Evolutionary conservation across 441 rosid genomes (phyloP).

Genomic region (Populus hybrid): DNA sequence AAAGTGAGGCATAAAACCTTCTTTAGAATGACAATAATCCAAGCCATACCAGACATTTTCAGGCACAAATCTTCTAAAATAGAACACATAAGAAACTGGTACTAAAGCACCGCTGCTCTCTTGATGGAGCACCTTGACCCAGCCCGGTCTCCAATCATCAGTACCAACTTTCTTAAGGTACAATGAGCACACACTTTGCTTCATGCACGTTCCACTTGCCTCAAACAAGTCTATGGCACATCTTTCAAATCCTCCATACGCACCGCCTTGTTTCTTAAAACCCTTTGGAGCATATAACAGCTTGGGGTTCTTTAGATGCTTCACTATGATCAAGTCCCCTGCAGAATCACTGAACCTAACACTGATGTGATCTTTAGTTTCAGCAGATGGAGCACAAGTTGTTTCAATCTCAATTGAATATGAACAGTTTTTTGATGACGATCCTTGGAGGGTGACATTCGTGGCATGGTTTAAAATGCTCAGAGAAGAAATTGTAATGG

Average conservation of each 20-base stretch:
- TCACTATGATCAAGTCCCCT: slow-evolving; percentile 14
- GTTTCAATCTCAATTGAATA: slow-evolving; percentile 5
- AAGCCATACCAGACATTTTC: slow-evolving; percentile 22
- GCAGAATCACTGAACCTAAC: slow-evolving; percentile 18
- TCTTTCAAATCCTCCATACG: slow-evolving; percentile 9
- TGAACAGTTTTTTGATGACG: neutral
- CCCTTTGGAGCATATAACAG: slow-evolving; percentile 14
- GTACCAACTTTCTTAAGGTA: slow-evolving; percentile 15
- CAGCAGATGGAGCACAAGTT: neutral
- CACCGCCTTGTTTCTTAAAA: slow-evolving; percentile 8
- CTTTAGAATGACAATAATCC: slow-evolving; percentile 11
- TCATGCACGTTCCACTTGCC: slow-evolving; percentile 5
- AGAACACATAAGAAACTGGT: slow-evolving; percentile 16
- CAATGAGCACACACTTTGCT: slow-evolving; percentile 6
- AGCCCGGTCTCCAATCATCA: slow-evolving; percentile 21
- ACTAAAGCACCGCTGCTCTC: neutral
- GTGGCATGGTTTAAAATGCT: neutral
- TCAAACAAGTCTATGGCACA: slow-evolving; percentile 14
- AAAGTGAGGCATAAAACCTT: slow-evolving; percentile 9
- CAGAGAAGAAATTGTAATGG: neutral
- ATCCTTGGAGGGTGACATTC: neutral
- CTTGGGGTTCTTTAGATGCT: slow-evolving; percentile 19
- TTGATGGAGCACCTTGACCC: slow-evolving; percentile 15
- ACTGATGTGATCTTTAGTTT: slow-evolving; percentile 12
- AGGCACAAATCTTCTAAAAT: slow-evolving; percentile 16